Percentiles rank a stretch among this genome's conserved stretches.
Conservation (phyloP, 805 yeast species). For the Candida pseudoglaebosa region DNA sequence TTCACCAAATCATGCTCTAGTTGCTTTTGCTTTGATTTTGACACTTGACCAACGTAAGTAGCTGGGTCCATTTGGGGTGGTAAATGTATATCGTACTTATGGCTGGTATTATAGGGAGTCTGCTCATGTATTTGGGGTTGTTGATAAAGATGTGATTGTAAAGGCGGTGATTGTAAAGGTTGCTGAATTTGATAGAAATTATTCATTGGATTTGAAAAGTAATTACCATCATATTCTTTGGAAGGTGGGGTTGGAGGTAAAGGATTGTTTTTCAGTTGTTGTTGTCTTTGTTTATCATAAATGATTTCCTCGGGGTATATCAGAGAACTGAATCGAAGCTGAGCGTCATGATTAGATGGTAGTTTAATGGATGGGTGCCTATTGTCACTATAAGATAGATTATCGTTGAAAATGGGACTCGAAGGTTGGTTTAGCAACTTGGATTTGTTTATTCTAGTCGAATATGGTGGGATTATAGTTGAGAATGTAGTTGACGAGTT, state of each 20-base stretch:
- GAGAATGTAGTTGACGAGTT: background rate
- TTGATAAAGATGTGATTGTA: background rate
- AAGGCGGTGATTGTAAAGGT: background rate
- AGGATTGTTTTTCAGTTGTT: background rate
- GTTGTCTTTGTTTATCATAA: conserved; percentile 1
- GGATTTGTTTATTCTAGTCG: conserved; percentile 6
- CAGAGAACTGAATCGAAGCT: conserved; percentile 3
- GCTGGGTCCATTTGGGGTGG: conserved; percentile 23
- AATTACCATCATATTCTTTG: conserved; percentile 1
- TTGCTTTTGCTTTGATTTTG: conserved; percentile 16
- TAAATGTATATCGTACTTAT: conserved; percentile 15
- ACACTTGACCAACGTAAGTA: conserved; percentile 9
- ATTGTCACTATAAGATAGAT: conserved; percentile 2
- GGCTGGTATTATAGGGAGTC: conserved; percentile 7
- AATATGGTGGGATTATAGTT: conserved; percentile 10
- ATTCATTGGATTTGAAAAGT: background rate
- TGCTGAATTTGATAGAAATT: conserved; percentile 4
- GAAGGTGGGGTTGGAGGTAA: conserved; percentile 8
- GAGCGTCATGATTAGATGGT: conserved; percentile 3
- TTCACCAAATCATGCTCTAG: conserved; percentile 26
- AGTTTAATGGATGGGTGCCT: background rate
- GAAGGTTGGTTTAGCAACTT: background rate
- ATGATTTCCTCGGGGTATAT: background rate
- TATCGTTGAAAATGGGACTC: background rate
- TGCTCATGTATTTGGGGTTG: background rate